phyloP scores from a whole-genome alignment of 441 rosid genomes.

The Adansonia grandidieri region DNA sequence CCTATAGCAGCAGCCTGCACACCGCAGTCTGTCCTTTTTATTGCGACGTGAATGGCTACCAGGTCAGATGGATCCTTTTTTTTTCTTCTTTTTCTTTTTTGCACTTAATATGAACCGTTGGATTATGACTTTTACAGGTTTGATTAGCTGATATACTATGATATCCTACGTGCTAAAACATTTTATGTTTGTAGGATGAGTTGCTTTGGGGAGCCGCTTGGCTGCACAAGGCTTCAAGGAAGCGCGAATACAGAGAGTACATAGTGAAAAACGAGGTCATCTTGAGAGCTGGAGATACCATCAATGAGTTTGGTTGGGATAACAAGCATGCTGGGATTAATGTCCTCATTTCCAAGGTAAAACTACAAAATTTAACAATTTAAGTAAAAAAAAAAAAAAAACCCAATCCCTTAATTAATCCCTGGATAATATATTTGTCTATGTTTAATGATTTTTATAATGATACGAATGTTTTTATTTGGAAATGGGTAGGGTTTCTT shows the following conservation, averaged over 20 bases:
- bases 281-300: slow-evolving; percentile 70
- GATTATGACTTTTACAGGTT: slow-evolving; percentile 15
- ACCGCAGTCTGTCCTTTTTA: slow-evolving; percentile 80
- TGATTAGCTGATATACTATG: neutral
- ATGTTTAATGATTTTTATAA: slow-evolving; percentile 6
- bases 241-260: slow-evolving; percentile 64
- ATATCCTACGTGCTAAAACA: neutral
- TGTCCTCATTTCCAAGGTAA: slow-evolving; percentile 73
- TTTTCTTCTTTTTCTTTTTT: neutral
- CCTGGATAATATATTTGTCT: neutral
- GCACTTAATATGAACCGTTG: slow-evolving; percentile 33
- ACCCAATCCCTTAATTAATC: neutral
- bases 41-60: slow-evolving; percentile 78
- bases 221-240: slow-evolving; percentile 73
- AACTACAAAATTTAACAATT: neutral
- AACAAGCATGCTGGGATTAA: slow-evolving; percentile 80
- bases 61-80: slow-evolving; percentile 40
- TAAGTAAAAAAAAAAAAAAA: neutral
- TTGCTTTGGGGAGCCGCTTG: slow-evolving; percentile 78
- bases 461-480: slow-evolving; percentile 2
- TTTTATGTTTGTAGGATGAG: slow-evolving; percentile 49
- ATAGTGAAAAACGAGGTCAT: slow-evolving; percentile 65
- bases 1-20: slow-evolving; percentile 64
- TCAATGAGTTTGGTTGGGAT: slow-evolving; percentile 80
- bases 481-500: neutral